Percentiles rank a stretch among this genome's conserved stretches.
These are phyloP conservation scores for Xylaria sp. DNA, from an alignment of 2,329 filamentous ascomycete species.

Conservation along the genomic window DNA sequence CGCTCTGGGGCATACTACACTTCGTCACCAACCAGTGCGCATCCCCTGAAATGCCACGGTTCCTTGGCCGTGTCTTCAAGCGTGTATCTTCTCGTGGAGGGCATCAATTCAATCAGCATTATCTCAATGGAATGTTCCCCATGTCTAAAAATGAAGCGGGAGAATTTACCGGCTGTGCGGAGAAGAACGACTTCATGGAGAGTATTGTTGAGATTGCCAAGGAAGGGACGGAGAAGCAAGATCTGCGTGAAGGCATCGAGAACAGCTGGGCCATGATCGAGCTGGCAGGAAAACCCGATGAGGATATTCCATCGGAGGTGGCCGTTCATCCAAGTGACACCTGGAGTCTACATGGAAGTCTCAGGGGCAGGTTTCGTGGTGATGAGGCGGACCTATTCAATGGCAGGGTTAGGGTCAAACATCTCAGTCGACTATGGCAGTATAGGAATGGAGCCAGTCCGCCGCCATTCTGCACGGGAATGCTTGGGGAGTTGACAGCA, in stretches of 20 bases:
- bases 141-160: conserved; percentile 40
- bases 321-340: conserved; percentile 37
- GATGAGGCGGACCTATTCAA: conserved; percentile 28
- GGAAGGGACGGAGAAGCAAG: conserved; percentile 40
- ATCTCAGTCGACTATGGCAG: conserved; percentile 57
- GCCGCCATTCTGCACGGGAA: conserved; percentile 36
- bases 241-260: conserved; percentile 43
- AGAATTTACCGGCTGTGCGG: conserved; percentile 39
- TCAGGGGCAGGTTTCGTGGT: conserved; percentile 32
- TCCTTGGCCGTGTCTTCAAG: conserved; percentile 57
- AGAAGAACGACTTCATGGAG: conserved; percentile 57
- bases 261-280: conserved; percentile 42
- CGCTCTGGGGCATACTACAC: conserved; percentile 67
- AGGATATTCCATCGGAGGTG: conserved; percentile 24
- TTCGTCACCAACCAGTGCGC: conserved; percentile 49
- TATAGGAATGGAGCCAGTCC: conserved; percentile 57
- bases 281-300: conserved; percentile 18
- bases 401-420: conserved; percentile 48
- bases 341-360: conserved; percentile 30
- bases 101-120: conserved; percentile 57
- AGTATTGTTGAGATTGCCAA: conserved; percentile 45
- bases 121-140: conserved; percentile 58
- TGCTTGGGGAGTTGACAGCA: conserved; percentile 31
- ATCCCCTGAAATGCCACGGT: conserved; percentile 49
- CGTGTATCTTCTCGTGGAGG: conserved; percentile 46